These are phyloP conservation scores for California macrophylla DNA, from an alignment of 441 rosid genomes.

Conservation along the genomic window DNA sequence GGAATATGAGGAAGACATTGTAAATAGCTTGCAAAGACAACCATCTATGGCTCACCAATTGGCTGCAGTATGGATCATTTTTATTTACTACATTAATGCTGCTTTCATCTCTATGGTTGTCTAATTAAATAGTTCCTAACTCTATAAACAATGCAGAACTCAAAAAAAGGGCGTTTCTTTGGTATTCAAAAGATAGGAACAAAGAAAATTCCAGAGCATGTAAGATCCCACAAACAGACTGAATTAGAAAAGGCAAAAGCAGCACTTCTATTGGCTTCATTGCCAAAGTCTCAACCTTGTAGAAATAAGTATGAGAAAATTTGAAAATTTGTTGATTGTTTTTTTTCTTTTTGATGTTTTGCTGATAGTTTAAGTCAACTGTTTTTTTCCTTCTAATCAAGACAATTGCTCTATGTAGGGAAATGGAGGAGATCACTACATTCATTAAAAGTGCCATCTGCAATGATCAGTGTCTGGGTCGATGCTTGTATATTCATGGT, in stretches of 20 bases:
- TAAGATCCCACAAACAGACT: conserved; percentile 71
- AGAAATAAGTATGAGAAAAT: conserved; percentile 50
- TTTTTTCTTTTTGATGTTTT: too few species aligned
- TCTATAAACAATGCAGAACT: conserved; percentile 42
- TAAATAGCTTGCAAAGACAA: conserved; percentile 31
- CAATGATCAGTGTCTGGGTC: conserved; percentile 80
- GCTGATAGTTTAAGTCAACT: not conserved
- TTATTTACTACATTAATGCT: conserved; percentile 8
- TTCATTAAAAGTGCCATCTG: conserved; percentile 79
- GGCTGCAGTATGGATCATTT: conserved; percentile 49
- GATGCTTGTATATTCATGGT: conserved; percentile 88
- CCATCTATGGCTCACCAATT: conserved; percentile 29
- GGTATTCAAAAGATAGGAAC: conserved; percentile 81
- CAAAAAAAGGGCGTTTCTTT: conserved; percentile 57
- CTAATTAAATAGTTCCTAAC: conserved; percentile 5
- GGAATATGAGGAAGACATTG: conserved; percentile 43
- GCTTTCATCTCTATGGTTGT: conserved; percentile 16
- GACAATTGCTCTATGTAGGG: conserved; percentile 29
- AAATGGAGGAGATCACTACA: conserved; percentile 77
- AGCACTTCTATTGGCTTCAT: conserved; percentile 60
- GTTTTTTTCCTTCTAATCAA: conserved; percentile 14
- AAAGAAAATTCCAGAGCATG: conserved; percentile 85
- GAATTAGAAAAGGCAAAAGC: conserved; percentile 88
- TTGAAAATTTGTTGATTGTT: not conserved
- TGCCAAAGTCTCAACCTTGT: conserved; percentile 83